These are phyloP conservation scores for Agaricus subrufescens DNA, from an alignment of 768 basidiomycete species.

Conservation along the genomic window DNA sequence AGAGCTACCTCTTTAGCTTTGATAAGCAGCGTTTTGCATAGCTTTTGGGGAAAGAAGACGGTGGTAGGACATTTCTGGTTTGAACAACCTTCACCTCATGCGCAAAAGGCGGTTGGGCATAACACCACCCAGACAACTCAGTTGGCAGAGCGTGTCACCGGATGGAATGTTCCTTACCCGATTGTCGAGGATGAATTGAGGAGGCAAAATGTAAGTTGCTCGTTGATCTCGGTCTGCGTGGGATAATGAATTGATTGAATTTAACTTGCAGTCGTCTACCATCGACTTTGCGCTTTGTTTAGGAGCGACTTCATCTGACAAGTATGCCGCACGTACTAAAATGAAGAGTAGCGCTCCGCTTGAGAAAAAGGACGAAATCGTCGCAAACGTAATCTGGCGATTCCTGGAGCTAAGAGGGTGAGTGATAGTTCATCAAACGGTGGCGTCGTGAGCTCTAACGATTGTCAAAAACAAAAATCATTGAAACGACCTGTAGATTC, in stretches of 20 bases:
- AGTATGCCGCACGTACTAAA: constrained; percentile 78
- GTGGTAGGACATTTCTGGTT: constrained; percentile 78
- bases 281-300: constrained; percentile 95
- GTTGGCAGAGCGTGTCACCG: constrained; percentile 80
- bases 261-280: constrained; percentile 73
- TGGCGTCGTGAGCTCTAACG: not conserved
- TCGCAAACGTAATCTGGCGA: constrained; percentile 97
- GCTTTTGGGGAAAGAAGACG: constrained; percentile 75
- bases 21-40: constrained; percentile 73
- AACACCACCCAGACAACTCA: constrained; percentile 76
- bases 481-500: constrained; percentile 51
- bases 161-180: constrained; percentile 85
- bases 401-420: constrained; percentile 96
- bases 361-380: constrained; percentile 97
- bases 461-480: constrained; percentile 2
- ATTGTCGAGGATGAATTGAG: constrained; percentile 92
- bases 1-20: constrained; percentile 88
- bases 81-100: constrained; percentile 48
- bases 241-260: constrained; percentile 7
- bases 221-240: constrained; percentile 12
- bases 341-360: constrained; percentile 56
- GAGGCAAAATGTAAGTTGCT: constrained; percentile 83
- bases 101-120: constrained; percentile 62
- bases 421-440: constrained; percentile 23
- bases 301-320: constrained; percentile 82